Evolutionary conservation across 345 rosid genomes (phyloP).

Genomic region (Rhodomyrtus tomentosa): DNA sequence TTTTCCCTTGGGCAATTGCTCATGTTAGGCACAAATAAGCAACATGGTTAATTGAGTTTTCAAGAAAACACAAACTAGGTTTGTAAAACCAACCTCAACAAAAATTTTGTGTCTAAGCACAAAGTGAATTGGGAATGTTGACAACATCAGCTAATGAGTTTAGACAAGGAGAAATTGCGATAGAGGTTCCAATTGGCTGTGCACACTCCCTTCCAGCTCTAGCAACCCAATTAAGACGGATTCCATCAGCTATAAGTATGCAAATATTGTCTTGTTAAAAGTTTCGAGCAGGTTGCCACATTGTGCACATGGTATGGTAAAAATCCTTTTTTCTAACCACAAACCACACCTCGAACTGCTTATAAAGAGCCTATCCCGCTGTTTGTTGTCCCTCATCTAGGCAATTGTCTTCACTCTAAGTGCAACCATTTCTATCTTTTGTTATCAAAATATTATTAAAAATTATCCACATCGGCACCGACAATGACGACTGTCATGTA

Average conservation of each 20-base stretch:
- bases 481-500: accelerated
- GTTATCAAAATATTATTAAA: too few relatives aligned
- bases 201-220: background rate
- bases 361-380: background rate
- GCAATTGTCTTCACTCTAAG: background rate
- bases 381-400: background rate
- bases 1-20: background rate
- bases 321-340: too few relatives aligned
- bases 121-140: background rate
- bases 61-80: background rate
- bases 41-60: background rate
- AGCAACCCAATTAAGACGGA: background rate
- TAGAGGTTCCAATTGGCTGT: background rate
- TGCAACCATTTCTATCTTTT: background rate
- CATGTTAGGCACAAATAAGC: background rate
- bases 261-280: background rate
- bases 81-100: background rate
- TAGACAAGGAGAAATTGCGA: background rate
- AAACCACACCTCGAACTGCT: too few relatives aligned
- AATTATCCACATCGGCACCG: too few relatives aligned
- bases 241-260: background rate
- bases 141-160: background rate
- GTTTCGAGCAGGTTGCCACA: background rate
- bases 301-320: background rate
- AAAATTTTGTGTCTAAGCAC: background rate